Percentiles rank a stretch among this genome's conserved stretches.
Conservation (phyloP, 2,329 filamentous ascomycete genomes). For the Penicillium thymicola region DNA sequence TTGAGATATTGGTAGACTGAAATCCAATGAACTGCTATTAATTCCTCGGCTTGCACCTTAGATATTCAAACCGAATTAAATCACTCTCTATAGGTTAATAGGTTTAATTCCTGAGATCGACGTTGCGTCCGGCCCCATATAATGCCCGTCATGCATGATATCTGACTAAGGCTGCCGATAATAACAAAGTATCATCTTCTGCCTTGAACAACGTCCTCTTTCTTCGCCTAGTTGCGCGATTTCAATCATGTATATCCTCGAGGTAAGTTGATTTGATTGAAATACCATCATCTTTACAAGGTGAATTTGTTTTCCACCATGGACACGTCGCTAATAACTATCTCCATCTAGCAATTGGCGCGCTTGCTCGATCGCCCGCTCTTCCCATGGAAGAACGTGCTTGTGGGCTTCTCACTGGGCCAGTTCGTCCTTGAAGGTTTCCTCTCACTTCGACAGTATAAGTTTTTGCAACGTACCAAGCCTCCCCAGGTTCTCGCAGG, state of each 20-base stretch:
- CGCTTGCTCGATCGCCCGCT: conserved; percentile 82
- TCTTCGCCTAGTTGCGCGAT: conserved; percentile 16
- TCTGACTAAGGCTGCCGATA: conserved; percentile 26
- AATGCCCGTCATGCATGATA: neutral
- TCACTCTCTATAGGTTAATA: neutral
- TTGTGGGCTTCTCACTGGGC: conserved; percentile 88
- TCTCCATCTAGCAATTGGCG: conserved; percentile 60
- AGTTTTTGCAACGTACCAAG: conserved; percentile 72
- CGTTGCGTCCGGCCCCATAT: neutral
- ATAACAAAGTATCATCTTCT: conserved; percentile 24
- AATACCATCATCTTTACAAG: conserved; percentile 3
- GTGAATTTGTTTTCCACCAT: conserved; percentile 9
- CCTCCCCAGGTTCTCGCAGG: conserved; percentile 82
- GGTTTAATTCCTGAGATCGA: neutral
- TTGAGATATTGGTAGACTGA: neutral
- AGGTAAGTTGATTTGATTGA: conserved; percentile 23
- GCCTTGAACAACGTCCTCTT: conserved; percentile 11
- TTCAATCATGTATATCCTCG: conserved; percentile 36
- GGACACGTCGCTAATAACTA: conserved; percentile 12
- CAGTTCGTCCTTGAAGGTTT: conserved; percentile 89
- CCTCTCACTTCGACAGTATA: conserved; percentile 86
- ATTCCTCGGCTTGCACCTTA: neutral
- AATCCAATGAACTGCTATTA: neutral
- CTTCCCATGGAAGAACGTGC: conserved; percentile 97
- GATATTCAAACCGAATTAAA: neutral